Base-by-base conservation (phyloP, 257 asterid species). In the Thymus mandschuricus region DNA sequence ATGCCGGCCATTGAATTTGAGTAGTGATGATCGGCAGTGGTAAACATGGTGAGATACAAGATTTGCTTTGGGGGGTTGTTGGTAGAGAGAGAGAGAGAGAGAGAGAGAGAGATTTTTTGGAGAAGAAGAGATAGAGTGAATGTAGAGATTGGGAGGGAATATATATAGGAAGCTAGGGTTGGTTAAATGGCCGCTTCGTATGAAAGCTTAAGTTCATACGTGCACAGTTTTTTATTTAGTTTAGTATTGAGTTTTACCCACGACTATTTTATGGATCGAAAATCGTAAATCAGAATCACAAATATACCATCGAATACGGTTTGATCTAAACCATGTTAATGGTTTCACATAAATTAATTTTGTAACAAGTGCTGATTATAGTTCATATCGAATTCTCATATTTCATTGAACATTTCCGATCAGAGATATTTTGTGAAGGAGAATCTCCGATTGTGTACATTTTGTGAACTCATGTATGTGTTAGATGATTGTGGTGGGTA, bases 1-100 rank as follows among this genome's bases (percentile, higher is more conserved):
- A 56, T 62, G 49, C 3, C 12, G 75, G 73, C 81, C 2, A 77
- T 83, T 58, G 73, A 49, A 61, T 72, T 81, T 72, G 83, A 72
- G 76, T 76, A 74, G 41, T 38, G 41, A 40, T 83, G 41, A 40
- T 83, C 83, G 73, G 80, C 64, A 21, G 73, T 40, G 54, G 67
- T 64, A 79, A 82, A 81, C 92, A 88, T 88, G 62, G 3, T 21
- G 33, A 9, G 40, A 30, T 29, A 28, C 27, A 1, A 13, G 1
- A 5, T 57, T 33, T 15, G 31, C 10, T 51, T 48, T 8, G 11
- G 15, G 7, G 45, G 21, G 21, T 21, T 21, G 21, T 41, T 43
- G 66, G 66, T 49, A 21, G 21, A 21, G 21, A 54, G 3, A 33
- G 33, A 40, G 33, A 65, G 54, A 48, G 6, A 10, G 27, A 13